Evolutionary conservation across 345 rosid genomes (phyloP).

Genomic region (Eucalyptus caleyi): DNA sequence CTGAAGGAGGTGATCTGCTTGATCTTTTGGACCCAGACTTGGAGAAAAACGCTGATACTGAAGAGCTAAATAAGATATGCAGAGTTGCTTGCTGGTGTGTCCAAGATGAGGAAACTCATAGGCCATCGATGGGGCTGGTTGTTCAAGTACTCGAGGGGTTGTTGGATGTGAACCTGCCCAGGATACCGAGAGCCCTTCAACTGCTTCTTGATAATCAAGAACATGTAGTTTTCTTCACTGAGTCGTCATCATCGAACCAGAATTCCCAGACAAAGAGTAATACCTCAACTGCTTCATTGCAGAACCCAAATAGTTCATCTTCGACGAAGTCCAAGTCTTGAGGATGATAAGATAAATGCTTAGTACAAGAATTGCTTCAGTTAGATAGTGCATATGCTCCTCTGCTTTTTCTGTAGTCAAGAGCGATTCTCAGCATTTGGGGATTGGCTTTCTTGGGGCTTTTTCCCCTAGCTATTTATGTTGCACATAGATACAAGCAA

Average conservation of each 20-base stretch:
- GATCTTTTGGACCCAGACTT: slow-evolving; percentile 39
- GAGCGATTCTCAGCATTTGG: no score
- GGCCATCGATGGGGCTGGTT: slow-evolving; percentile 76
- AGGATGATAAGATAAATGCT: no score
- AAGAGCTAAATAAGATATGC: slow-evolving; percentile 49
- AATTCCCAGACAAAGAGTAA: slow-evolving; percentile 9
- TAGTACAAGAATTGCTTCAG: no score
- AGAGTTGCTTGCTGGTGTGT: slow-evolving; percentile 83
- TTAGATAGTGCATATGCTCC: no score
- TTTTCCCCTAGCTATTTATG: no score
- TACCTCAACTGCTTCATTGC: slow-evolving; percentile 9
- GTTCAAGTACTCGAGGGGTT: slow-evolving; percentile 82
- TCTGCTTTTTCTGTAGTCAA: no score
- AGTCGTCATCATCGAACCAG: slow-evolving; percentile 27
- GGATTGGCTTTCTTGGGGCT: no score
- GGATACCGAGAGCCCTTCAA: slow-evolving; percentile 47
- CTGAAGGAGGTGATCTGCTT: slow-evolving; percentile 28
- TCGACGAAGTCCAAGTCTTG: no score
- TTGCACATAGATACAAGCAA: no score
- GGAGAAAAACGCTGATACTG: slow-evolving; percentile 22
- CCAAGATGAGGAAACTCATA: slow-evolving; percentile 60
- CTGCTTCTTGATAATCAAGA: slow-evolving; percentile 21
- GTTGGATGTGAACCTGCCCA: slow-evolving; percentile 49
- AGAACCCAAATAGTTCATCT: slow-evolving; percentile 1
- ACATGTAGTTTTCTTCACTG: slow-evolving; percentile 28